A percentile compares a stretch with the other conserved stretches of the same genome.
phyloP scores from a whole-genome alignment of 2,329 filamentous ascomycete genomes.

The Aspergillus sp. region DNA sequence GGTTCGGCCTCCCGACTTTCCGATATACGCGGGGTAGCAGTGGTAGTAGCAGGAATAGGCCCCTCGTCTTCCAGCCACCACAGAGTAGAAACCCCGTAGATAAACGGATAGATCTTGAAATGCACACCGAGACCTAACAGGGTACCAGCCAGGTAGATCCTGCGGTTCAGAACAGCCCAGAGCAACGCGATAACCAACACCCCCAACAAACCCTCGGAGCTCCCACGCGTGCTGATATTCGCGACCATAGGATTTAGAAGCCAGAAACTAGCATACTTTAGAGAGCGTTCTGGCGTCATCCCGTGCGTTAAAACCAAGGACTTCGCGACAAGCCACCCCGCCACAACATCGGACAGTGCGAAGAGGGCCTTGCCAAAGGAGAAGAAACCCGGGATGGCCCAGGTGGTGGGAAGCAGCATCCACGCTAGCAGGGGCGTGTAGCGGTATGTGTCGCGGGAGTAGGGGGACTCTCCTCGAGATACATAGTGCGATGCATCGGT shows the following conservation, averaged over 20 bases:
- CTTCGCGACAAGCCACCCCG: slow-evolving; percentile 72
- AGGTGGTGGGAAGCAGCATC: slow-evolving; percentile 79
- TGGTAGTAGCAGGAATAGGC: too few species aligned
- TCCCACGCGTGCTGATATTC: slow-evolving; percentile 91
- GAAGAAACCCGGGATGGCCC: slow-evolving; percentile 49
- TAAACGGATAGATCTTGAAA: slow-evolving; percentile 98
- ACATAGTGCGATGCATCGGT: slow-evolving; percentile 87
- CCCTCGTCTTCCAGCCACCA: slow-evolving; percentile 38
- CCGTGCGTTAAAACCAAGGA: slow-evolving; percentile 50
- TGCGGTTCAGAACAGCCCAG: slow-evolving; percentile 71
- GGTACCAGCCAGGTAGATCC: slow-evolving; percentile 66
- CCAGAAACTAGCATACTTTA: slow-evolving; percentile 84
- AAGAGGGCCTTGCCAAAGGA: slow-evolving; percentile 87
- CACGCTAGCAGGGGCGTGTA: slow-evolving; percentile 94
- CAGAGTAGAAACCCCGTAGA: slow-evolving; percentile 69
- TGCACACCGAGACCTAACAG: slow-evolving; percentile 84
- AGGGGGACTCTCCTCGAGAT: slow-evolving; percentile 69
- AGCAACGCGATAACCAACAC: slow-evolving; percentile 79
- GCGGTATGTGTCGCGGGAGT: slow-evolving; percentile 88
- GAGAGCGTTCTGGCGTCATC: slow-evolving; percentile 56
- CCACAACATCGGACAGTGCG: slow-evolving; percentile 76
- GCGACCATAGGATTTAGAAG: slow-evolving; percentile 97
- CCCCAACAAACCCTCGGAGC: slow-evolving; percentile 85
- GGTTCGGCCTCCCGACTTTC: slow-evolving; percentile 8
- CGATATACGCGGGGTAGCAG: background rate